Percentiles rank a stretch among this genome's conserved stretches.
These are phyloP conservation scores for Pseudocercospora vitis DNA, from an alignment of 2,329 filamentous ascomycete genomes.

Conservation along the genomic window DNA sequence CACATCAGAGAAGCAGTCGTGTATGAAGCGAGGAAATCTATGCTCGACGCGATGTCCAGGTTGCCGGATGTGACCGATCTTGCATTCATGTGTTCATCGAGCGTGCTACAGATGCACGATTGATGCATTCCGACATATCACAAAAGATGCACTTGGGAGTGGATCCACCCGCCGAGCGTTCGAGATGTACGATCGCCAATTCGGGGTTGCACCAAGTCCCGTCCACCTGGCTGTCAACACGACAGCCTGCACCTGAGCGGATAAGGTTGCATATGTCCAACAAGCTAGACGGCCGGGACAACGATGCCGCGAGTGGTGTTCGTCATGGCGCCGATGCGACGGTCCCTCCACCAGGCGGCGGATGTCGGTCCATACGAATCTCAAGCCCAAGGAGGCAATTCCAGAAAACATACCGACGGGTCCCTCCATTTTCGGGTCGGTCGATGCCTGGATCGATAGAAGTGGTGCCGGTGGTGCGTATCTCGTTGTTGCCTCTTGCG, in stretches of 20 bases:
- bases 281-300: conserved; percentile 2
- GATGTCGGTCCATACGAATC: background rate
- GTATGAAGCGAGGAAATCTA: background rate
- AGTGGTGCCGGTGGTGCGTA: background rate
- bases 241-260: conserved; percentile 3
- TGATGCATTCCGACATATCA: conserved; percentile 3
- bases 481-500: too few species aligned
- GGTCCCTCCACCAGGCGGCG: background rate
- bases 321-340: background rate
- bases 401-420: background rate
- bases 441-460: background rate
- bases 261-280: conserved; percentile 5
- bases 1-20: background rate
- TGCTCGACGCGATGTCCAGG: background rate
- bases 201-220: conserved; percentile 3
- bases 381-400: background rate
- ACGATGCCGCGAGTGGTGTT: background rate
- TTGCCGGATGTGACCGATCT: conserved; percentile 3
- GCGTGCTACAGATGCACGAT: conserved; percentile 3
- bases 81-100: conserved; percentile 4
- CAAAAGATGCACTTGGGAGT: conserved; percentile 1
- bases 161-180: background rate
- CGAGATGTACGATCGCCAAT: background rate
- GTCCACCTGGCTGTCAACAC: conserved; percentile 3
- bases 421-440: background rate